Evolutionary conservation across 768 basidiomycete species (phyloP).

Genomic region (Suillus luteus): DNA sequence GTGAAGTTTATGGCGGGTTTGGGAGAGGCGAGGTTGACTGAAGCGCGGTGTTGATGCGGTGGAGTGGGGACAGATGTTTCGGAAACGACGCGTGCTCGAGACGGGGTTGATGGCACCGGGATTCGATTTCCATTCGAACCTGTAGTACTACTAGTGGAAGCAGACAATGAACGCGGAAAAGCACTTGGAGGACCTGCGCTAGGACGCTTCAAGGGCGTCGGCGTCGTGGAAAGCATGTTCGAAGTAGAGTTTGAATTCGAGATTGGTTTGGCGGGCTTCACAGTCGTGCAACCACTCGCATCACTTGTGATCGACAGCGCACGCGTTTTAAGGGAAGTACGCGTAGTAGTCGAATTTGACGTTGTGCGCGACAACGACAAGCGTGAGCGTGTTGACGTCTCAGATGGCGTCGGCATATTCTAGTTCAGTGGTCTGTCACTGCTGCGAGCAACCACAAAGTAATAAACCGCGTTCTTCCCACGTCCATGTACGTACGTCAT

Average conservation of each 20-base stretch:
- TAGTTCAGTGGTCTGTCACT: background rate
- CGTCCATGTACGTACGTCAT: background rate
- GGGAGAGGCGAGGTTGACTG: conserved; percentile 24
- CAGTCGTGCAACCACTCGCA: conserved; percentile 51
- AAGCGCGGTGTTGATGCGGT: conserved; percentile 24
- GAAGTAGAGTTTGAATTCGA: conserved; percentile 30
- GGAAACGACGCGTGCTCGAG: conserved; percentile 47
- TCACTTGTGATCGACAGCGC: conserved; percentile 53
- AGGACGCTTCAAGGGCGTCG: conserved; percentile 25
- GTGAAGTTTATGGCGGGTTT: conserved; percentile 41
- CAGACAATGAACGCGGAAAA: conserved; percentile 22
- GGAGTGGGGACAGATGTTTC: conserved; percentile 34
- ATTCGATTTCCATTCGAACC: background rate
- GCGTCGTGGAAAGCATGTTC: conserved; percentile 23
- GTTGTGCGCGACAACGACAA: conserved; percentile 44
- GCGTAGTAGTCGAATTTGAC: conserved; percentile 18
- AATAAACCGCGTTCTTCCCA: conserved; percentile 1
- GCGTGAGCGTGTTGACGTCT: conserved; percentile 50
- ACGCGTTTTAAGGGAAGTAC: conserved; percentile 55
- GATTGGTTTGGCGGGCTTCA: conserved; percentile 38
- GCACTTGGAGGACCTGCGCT: conserved; percentile 30
- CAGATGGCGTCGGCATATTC: conserved; percentile 47
- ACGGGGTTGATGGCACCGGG: conserved; percentile 36
- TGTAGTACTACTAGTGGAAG: conserved; percentile 22
- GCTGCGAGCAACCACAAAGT: background rate